Base-by-base conservation (phyloP, 179 eudicot species). In the Patellifolia procumbens region DNA sequence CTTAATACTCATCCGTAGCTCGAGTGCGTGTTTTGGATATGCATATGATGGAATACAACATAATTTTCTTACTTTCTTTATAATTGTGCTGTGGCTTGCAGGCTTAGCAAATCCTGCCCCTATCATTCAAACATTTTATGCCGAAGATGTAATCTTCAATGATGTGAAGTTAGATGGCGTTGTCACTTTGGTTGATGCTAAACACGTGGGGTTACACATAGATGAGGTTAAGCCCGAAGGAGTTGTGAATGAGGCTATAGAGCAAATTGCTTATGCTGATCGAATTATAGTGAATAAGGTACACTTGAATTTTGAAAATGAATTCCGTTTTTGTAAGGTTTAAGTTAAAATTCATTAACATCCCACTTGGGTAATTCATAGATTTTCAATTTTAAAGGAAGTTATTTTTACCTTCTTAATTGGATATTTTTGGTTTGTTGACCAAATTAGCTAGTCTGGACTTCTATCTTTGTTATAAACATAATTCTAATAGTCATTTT, bases 51-150 rank as follows among this genome's bases (percentile, higher is more conserved):
- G 32, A 35, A 12, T 19, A 22, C 52, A 31, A 61, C 9, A 31
- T 15, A 7, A 2, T 4, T 63, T 6, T 45, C 5, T 22, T 71
- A 29, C 48, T 53, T 49, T 43, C 19, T 68, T 31, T 17, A 20
- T 71, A 68, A 61, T 29, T 16, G 35, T 46, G n/a, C 34, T 70
- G 12, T 20, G 32, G 32, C 58, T 26, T 75, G 65, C 81, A 93
- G 99, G 99, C 75, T 80, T 96, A 65, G 99, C 98, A 74, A 96
- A 96, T 86, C 99, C 99, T 32, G 96, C 99, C 7, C 99, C 99
- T 78, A 91, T 96, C 51, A 96, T 96, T 81, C 98, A 96, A 85
- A 96, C 99, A 64, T 96, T 96, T 83, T 96, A 96, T 86, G 96
- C 98, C 7, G 99, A 96, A 82, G 99, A 96, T 77, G 83, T 83